phyloP scores from a whole-genome alignment of 306 rosid species.

The Herpetospermum pedunculosum region DNA sequence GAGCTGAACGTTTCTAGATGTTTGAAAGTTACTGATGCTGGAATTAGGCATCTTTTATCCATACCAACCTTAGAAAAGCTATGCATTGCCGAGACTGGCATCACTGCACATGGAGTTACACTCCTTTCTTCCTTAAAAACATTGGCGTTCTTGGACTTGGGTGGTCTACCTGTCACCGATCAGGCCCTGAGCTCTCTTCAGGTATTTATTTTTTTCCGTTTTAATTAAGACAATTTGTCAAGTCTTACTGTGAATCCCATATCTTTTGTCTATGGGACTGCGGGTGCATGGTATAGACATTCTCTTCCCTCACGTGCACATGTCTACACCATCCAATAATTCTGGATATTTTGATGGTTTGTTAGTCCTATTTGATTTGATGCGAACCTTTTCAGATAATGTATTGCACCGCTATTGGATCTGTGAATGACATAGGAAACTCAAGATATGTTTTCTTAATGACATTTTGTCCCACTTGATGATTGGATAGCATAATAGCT shows the following conservation, averaged over 20 bases:
- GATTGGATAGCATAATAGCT: background rate
- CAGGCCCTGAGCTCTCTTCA: conserved; percentile 40
- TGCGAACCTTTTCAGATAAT: background rate
- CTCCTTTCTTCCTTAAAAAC: conserved; percentile 51
- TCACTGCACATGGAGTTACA: conserved; percentile 12
- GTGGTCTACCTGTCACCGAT: conserved; percentile 85
- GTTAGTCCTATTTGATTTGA: background rate
- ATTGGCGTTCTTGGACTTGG: conserved; percentile 65
- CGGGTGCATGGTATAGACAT: background rate
- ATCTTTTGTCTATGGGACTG: background rate
- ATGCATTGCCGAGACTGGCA: conserved; percentile 53
- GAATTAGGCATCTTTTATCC: conserved; percentile 52
- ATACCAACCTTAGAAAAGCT: conserved; percentile 49
- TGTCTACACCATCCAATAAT: background rate
- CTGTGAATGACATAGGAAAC: background rate
- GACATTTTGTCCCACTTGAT: background rate
- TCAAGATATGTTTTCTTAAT: background rate
- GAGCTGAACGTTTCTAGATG: conserved; percentile 74
- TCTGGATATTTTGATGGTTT: background rate
- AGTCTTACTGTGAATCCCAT: background rate
- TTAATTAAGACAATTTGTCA: background rate
- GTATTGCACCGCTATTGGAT: background rate
- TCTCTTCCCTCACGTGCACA: background rate
- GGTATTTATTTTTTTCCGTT: conserved; percentile 22
- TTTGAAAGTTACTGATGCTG: conserved; percentile 60